These are phyloP conservation scores for Neofusicoccum cordaticola DNA, from an alignment of 2,329 filamentous ascomycete species.

Conservation along the genomic window DNA sequence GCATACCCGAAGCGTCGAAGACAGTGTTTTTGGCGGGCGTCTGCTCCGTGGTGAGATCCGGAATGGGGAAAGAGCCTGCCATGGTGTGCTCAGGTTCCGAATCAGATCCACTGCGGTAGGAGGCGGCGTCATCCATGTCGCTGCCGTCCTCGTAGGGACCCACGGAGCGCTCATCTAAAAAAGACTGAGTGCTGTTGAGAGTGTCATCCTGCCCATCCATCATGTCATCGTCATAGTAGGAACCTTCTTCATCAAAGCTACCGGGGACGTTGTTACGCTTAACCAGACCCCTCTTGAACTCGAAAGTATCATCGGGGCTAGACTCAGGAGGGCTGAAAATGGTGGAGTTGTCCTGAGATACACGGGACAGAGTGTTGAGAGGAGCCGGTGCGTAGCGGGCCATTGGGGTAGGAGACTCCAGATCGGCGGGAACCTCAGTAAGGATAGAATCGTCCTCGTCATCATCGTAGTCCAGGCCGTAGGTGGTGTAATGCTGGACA, in stretches of 20 bases:
- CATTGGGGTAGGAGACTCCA: slow-evolving; percentile 44
- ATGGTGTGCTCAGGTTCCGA: slow-evolving; percentile 68
- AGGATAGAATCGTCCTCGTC: slow-evolving; percentile 53
- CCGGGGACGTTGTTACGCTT: slow-evolving; percentile 64
- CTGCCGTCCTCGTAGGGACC: slow-evolving; percentile 60
- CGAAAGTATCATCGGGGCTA: slow-evolving; percentile 54
- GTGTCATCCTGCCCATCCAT: slow-evolving; percentile 30
- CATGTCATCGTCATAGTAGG: slow-evolving; percentile 56
- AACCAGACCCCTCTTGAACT: slow-evolving; percentile 51
- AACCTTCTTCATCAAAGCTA: slow-evolving; percentile 67
- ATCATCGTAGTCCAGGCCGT: slow-evolving; percentile 72
- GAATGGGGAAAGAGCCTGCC: slow-evolving; percentile 73
- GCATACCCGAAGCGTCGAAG: slow-evolving; percentile 36
- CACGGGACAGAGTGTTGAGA: slow-evolving; percentile 15
- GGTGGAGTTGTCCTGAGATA: slow-evolving; percentile 31
- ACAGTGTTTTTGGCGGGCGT: slow-evolving; percentile 35
- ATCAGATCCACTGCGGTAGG: slow-evolving; percentile 68
- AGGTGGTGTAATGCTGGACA: slow-evolving; percentile 96
- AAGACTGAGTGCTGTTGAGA: slow-evolving; percentile 59
- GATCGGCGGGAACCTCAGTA: slow-evolving; percentile 31
- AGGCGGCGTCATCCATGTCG: slow-evolving; percentile 62
- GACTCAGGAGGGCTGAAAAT: slow-evolving; percentile 41
- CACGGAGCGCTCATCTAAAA: slow-evolving; percentile 91
- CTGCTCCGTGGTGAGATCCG: slow-evolving; percentile 76
- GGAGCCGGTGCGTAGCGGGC: slow-evolving; percentile 31